A percentile compares a stretch with the other conserved stretches of the same genome.
Conservation (phyloP, 2,329 filamentous ascomycete genomes). For the Stemphylium beticola region DNA sequence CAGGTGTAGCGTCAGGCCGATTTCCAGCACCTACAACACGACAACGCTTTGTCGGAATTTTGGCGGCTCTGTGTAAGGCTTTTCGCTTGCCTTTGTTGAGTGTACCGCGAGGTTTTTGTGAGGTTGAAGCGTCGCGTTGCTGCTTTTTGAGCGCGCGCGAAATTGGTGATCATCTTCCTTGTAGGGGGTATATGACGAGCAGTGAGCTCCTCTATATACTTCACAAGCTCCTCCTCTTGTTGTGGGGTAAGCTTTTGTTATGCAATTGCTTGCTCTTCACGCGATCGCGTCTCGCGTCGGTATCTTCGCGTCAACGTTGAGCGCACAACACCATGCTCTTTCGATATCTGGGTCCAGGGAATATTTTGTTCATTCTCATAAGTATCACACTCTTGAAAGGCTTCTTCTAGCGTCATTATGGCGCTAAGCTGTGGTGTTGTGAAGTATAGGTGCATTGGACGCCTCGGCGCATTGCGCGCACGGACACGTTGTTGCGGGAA, state of each 20-base stretch:
- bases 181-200: not conserved
- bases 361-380: not conserved
- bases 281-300: not conserved
- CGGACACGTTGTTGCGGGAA: too few relatives aligned
- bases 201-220: not conserved
- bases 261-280: not conserved
- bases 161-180: not conserved
- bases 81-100: not conserved
- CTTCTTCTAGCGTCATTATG: not conserved
- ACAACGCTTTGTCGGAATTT: not conserved
- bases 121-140: slow-evolving; percentile 1
- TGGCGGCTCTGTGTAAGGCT: not conserved
- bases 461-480: not conserved
- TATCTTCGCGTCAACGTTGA: not conserved
- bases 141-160: slow-evolving; percentile 5
- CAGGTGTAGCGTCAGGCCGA: not conserved
- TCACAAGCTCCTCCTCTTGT: not conserved
- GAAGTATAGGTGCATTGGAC: not conserved
- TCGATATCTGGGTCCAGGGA: not conserved
- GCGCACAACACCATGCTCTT: not conserved
- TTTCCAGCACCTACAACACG: not conserved
- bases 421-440: not conserved
- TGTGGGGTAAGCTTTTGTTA: not conserved
- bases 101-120: not conserved
- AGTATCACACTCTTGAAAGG: not conserved